These are phyloP conservation scores for Tuber magnatum DNA, from an alignment of 495 filamentous ascomycete genomes.

Conservation along the genomic window DNA sequence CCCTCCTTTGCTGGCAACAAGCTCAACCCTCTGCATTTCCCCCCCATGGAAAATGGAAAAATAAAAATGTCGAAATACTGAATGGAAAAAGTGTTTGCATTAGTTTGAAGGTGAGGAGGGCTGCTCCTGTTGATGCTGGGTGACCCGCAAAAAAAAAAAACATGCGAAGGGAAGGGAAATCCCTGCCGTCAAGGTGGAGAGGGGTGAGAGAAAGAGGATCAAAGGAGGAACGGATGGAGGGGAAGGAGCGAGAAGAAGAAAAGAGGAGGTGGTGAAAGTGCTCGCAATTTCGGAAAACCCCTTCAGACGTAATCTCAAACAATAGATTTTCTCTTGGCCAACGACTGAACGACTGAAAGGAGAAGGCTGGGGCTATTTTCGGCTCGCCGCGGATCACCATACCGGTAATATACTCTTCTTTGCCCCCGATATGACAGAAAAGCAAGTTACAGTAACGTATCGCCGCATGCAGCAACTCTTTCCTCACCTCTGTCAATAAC, in stretches of 20 bases:
- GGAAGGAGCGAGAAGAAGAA: conserved; percentile 17
- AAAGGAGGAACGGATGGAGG: conserved; percentile 7
- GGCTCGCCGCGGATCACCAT: background rate
- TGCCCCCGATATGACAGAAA: background rate
- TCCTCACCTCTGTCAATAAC: background rate
- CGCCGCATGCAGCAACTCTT: background rate
- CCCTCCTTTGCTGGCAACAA: conserved; percentile 2
- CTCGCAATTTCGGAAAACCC: background rate
- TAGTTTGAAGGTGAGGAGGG: background rate
- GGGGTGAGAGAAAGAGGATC: conserved; percentile 8
- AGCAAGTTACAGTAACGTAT: conserved; percentile 1
- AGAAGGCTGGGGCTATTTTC: conserved; percentile 1
- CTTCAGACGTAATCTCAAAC: conserved; percentile 5
- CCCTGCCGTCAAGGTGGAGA: conserved; percentile 4
- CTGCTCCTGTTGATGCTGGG: conserved; percentile 7
- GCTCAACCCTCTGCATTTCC: background rate
- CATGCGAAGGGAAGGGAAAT: conserved; percentile 6
- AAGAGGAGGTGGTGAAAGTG: conserved; percentile 10
- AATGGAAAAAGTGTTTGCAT: background rate
- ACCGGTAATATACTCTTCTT: no score
- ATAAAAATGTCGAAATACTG: background rate
- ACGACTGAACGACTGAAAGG: background rate
- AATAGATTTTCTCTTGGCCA: conserved; percentile 1
- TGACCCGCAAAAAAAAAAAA: conserved; percentile 24
- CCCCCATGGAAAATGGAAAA: background rate